These are phyloP conservation scores for Macrocystidia cucumis DNA, from an alignment of 1,284 basidiomycete genomes.

Conservation along the genomic window DNA sequence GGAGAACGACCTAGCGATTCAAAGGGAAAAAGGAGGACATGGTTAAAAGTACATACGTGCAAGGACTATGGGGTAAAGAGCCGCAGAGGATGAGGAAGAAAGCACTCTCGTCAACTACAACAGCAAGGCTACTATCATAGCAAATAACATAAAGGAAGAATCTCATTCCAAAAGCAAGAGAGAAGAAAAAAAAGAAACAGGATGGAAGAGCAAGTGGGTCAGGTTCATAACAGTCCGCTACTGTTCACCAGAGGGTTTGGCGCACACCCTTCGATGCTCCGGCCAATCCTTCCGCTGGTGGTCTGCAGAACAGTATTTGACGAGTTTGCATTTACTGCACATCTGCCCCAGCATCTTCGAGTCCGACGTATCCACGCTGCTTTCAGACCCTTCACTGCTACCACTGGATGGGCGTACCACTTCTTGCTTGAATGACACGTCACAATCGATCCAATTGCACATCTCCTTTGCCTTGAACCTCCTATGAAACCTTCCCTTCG, in stretches of 20 bases:
- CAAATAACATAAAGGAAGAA: no score
- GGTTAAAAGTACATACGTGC: no score
- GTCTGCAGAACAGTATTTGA: slow-evolving; percentile 64
- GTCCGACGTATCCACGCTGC: slow-evolving; percentile 28
- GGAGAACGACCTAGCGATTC: no score
- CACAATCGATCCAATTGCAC: slow-evolving; percentile 76
- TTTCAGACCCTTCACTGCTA: slow-evolving; percentile 41
- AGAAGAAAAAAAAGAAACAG: slow-evolving; percentile 5
- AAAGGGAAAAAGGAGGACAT: no score
- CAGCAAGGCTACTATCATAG: no score
- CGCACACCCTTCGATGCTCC: slow-evolving; percentile 62
- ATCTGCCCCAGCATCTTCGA: slow-evolving; percentile 36
- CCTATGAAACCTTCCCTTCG: slow-evolving; percentile 34
- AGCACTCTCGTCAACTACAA: no score
- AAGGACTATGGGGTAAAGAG: no score
- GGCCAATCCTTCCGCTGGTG: slow-evolving; percentile 70
- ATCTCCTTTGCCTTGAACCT: slow-evolving; percentile 46
- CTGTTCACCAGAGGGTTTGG: slow-evolving; percentile 22
- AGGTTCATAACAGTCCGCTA: neutral
- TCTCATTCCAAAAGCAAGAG: slow-evolving; percentile 6
- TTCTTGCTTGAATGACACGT: slow-evolving; percentile 47
- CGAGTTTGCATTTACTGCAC: slow-evolving; percentile 68
- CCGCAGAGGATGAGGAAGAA: no score
- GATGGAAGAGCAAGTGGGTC: slow-evolving; percentile 3
- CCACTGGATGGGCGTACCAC: slow-evolving; percentile 18